phyloP scores from a whole-genome alignment of 371 early-diverging fungal genomes.

The Apophysomyces sp. region DNA sequence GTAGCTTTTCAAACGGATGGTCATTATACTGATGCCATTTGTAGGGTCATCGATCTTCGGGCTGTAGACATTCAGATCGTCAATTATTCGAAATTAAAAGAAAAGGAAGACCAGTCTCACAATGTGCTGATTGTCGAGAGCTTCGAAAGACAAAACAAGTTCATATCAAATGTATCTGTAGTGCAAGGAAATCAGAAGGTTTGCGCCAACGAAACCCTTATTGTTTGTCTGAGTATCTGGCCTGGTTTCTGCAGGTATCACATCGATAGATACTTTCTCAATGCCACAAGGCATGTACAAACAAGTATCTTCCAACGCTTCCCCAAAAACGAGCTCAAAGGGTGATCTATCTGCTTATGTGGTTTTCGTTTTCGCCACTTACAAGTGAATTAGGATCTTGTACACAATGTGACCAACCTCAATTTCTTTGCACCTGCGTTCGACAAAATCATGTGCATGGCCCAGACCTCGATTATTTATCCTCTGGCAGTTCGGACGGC shows the following conservation, averaged over 20 bases:
- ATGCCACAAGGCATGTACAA: not conserved
- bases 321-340: not conserved
- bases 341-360: too few relatives aligned
- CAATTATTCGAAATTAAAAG: slow-evolving; percentile 65
- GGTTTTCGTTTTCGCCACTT: not conserved
- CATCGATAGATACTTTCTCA: slow-evolving; percentile 5
- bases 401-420: slow-evolving; percentile 17
- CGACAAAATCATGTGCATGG: not conserved
- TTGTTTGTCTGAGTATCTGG: not conserved
- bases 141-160: slow-evolving; percentile 70
- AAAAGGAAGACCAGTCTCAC: slow-evolving; percentile 80
- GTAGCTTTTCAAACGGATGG: too few relatives aligned
- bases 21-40: too few relatives aligned
- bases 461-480: slow-evolving; percentile 7
- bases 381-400: slow-evolving; percentile 9
- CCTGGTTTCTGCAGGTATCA: not conserved
- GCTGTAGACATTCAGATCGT: slow-evolving; percentile 60
- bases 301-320: not conserved
- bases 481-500: slow-evolving; percentile 31
- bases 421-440: slow-evolving; percentile 20
- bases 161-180: slow-evolving; percentile 73
- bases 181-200: slow-evolving; percentile 14
- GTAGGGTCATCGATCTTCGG: slow-evolving; percentile 66
- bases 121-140: slow-evolving; percentile 72
- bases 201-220: not conserved